Percentiles rank a stretch among this genome's conserved stretches.
Conservation (phyloP, 495 filamentous ascomycete genomes). For the Xylaria grammica region DNA sequence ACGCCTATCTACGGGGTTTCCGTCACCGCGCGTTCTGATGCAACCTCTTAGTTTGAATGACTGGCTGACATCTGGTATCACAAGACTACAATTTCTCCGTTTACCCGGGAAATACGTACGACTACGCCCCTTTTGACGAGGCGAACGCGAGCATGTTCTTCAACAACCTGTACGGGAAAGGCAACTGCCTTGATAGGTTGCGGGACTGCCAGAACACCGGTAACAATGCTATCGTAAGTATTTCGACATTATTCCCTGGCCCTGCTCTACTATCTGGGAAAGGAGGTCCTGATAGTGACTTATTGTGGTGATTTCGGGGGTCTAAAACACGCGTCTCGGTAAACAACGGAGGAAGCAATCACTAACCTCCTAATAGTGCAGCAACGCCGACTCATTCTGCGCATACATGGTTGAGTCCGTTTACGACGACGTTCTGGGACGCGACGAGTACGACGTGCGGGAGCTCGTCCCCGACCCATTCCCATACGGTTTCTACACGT, state of each 20-base stretch:
- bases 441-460: slow-evolving; percentile 68
- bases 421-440: slow-evolving; percentile 55
- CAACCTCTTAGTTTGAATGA: neutral
- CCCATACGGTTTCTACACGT: slow-evolving; percentile 61
- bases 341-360: neutral
- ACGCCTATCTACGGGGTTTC: neutral
- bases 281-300: too few relatives aligned
- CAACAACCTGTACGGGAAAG: slow-evolving; percentile 64
- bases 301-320: neutral
- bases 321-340: neutral
- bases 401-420: slow-evolving; percentile 56
- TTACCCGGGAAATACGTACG: slow-evolving; percentile 62
- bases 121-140: slow-evolving; percentile 58
- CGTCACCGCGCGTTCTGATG: neutral
- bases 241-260: too few relatives aligned
- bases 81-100: slow-evolving; percentile 65
- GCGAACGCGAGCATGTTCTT: slow-evolving; percentile 56
- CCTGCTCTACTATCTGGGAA: too few relatives aligned
- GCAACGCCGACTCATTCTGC: slow-evolving; percentile 59
- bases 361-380: slow-evolving; percentile 23
- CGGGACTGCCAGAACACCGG: slow-evolving; percentile 50
- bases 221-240: slow-evolving; percentile 26
- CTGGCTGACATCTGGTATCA: neutral
- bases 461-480: slow-evolving; percentile 64
- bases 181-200: slow-evolving; percentile 67